Evolutionary conservation across 306 rosid species (phyloP).

Genomic region (Cucurbita ficifolia): DNA sequence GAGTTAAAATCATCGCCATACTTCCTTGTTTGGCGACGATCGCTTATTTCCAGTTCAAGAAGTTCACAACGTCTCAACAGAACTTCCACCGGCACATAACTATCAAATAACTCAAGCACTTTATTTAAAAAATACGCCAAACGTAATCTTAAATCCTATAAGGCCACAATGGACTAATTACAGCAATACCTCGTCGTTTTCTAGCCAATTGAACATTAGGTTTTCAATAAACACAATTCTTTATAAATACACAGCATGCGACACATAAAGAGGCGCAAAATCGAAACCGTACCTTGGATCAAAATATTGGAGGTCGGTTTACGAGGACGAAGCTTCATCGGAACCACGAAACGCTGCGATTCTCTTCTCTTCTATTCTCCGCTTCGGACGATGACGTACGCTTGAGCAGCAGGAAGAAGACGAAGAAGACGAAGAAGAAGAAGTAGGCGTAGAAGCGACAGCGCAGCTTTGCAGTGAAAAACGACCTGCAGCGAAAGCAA

Average conservation of each 20-base stretch:
- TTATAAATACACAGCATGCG: neutral
- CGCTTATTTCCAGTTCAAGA: neutral
- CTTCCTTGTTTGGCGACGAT: neutral
- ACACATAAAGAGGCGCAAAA: neutral
- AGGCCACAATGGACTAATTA: neutral
- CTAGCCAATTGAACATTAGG: neutral
- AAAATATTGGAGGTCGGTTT: neutral
- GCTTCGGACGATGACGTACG: neutral
- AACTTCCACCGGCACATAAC: neutral
- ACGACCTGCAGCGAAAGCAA: neutral
- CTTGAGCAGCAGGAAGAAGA: neutral
- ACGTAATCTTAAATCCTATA: neutral
- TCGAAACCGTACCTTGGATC: neutral
- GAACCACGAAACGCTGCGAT: neutral
- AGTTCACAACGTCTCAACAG: neutral
- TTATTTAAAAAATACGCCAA: neutral
- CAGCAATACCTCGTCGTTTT: neutral
- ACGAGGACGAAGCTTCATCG: conserved; percentile 7
- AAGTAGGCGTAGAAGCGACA: neutral
- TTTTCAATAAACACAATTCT: neutral
- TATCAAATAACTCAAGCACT: neutral
- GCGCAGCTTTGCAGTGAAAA: neutral
- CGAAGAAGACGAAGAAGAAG: neutral
- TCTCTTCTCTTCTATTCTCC: neutral
- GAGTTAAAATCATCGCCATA: neutral